Base-by-base conservation (phyloP, 805 yeast species). In the Blastobotrys parvus region DNA sequence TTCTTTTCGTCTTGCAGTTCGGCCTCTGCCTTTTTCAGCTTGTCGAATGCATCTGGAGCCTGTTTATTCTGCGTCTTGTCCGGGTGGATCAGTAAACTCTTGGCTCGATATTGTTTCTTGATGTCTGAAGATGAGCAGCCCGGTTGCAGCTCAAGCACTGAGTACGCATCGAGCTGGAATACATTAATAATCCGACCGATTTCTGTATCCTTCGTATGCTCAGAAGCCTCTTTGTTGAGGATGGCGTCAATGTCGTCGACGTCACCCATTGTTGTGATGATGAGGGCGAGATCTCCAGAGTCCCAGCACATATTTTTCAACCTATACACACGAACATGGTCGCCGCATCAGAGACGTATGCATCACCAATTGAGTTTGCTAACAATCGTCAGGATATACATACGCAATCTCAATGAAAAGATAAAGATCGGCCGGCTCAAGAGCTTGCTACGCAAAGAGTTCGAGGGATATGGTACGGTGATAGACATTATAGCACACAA, bases 321-420 rank as follows among this genome's bases (percentile, higher is more conserved):
- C n/a, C n/a, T n/a, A n/a, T n/a, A n/a, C n/a, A n/a, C n/a, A n/a
- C n/a, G n/a, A n/a, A n/a, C n/a, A n/a, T n/a, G n/a, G n/a, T n/a
- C n/a, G n/a, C n/a, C n/a, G n/a, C n/a, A n/a, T n/a, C 27, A 4
- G 45, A 42, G 27, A 42, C 45, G 45, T 42, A 22, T 20, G 45
- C 20, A 42, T 23, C 3, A 17, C 8, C 6, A 19, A 11, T 10
- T 3, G 30, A 23, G 25, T 31, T 17, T 15, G 15, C 33, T 17
- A 25, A 40, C 19, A 20, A 8, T 23, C 8, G 13, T 6, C 43
- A 52, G 50, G 10, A 31, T 81, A n/a, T 86, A 87, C 57, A 58
- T 87, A 31, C 71, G 82, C 51, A 84, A 84, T 53, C 61, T 86
- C 47, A 81, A 84, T 55, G 94, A 86, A 54, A 77, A 75, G 45